Evolutionary conservation across 805 yeast species (phyloP), one percentile per base, ranked within the genome.

Genomic region (Metschnikowia baotianmanensis): DNA sequence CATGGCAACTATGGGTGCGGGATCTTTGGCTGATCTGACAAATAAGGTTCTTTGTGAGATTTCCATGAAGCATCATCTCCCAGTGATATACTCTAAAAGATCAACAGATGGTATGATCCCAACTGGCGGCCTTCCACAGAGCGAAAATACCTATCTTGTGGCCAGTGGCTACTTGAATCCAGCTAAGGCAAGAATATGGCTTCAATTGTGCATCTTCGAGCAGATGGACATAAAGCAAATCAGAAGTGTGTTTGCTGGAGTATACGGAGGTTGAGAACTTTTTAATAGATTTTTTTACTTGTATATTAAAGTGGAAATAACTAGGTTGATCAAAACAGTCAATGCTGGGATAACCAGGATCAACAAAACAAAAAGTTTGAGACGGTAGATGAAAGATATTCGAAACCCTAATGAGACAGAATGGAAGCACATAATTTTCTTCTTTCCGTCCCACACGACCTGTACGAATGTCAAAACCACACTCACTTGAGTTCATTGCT

Each of bases 101-200:
- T 72, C 86, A 7, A 78, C 77, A 71, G 86, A 81, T 55, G 88
- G 88, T 10, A 77, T 78, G 78, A 82, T 82, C 16, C 83, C 88
- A 2, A 63, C 59, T 5, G 80, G 75, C 3, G 61, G 68, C 12
- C 47, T 68, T n/a, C 69, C 74, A 1, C 48, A 47, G 6, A 34
- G 33, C 16, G 42, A 41, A 15, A 51, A 46, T 20, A 31, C 41
- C 11, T 42, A 32, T 34, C 37, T 52, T 18, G 67, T 81, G 38
- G 82, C 86, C 1, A 76, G 82, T 36, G 87, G 87, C 4, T 79
- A 78, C 48, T 58, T 81, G 46, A 81, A 78, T 46, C 86, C 87
- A 5, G 85, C 78, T 50, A 81, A 81, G 61, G 67, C 80, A 31
- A 68, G 86, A 51, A 69, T 81, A 19, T 56, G 80, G 32, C 58